These are phyloP conservation scores for Geranium brycei DNA, from an alignment of 345 rosid genomes.

Conservation along the genomic window DNA sequence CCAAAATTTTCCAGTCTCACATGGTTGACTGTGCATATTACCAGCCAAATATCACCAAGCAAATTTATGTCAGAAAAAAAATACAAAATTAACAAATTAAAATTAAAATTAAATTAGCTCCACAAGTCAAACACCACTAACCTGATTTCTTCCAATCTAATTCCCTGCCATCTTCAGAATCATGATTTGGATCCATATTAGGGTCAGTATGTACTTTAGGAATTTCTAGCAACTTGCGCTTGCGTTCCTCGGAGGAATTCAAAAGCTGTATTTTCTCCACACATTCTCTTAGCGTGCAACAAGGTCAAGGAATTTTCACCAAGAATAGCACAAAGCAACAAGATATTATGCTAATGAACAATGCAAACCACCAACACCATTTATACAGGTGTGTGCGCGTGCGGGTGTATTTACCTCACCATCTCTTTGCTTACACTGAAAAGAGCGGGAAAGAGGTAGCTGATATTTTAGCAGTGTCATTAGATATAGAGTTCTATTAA, in stretches of 20 bases:
- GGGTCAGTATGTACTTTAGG: conserved; percentile 60
- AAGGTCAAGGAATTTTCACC: conserved; percentile 40
- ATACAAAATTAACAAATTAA: conserved; percentile 1
- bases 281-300: conserved; percentile 70
- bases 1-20: conserved; percentile 19
- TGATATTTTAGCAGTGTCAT: no score
- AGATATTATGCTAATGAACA: not conserved
- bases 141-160: conserved; percentile 42
- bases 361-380: not conserved
- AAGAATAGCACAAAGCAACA: conserved; percentile 6
- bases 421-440: not conserved
- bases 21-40: conserved; percentile 26
- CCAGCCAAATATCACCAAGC: conserved; percentile 3
- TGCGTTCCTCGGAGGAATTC: conserved; percentile 54
- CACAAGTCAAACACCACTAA: conserved; percentile 9
- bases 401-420: not conserved
- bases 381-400: not conserved
- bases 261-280: conserved; percentile 68
- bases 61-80: not conserved
- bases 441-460: no score
- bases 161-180: conserved; percentile 34
- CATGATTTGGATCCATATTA: conserved; percentile 34
- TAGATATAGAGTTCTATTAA: not conserved
- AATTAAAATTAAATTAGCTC: conserved; percentile 10
- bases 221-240: conserved; percentile 49